A percentile compares a stretch with the other conserved stretches of the same genome.
Conservation (phyloP, 192 early-diverging fungal species). For the Coemansia sp. region DNA sequence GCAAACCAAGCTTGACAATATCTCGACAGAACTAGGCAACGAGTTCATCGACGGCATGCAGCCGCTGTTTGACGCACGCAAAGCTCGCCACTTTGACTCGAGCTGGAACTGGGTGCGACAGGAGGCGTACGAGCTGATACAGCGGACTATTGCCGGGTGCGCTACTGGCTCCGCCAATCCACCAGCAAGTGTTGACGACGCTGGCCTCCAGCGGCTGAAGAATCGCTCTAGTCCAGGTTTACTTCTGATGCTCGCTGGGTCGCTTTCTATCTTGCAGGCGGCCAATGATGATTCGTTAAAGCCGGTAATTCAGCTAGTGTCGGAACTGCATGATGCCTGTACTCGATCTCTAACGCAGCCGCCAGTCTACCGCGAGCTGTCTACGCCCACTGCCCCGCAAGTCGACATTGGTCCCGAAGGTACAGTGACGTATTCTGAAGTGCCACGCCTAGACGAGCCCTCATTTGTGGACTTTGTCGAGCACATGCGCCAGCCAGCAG, state of each 20-base stretch:
- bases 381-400: conserved; percentile 74
- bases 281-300: conserved; percentile 67
- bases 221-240: conserved; percentile 77
- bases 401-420: conserved; percentile 74
- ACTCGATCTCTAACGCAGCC: conserved; percentile 63
- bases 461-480: conserved; percentile 85
- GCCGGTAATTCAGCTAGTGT: conserved; percentile 54
- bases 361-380: conserved; percentile 87
- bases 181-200: conserved; percentile 69
- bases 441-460: conserved; percentile 68
- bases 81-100: conserved; percentile 85
- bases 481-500: conserved; percentile 64
- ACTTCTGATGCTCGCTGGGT: conserved; percentile 76
- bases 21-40: conserved; percentile 83
- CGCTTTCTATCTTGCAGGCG: conserved; percentile 58
- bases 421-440: conserved; percentile 76
- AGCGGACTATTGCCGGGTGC: conserved; percentile 74
- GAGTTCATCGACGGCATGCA: conserved; percentile 72
- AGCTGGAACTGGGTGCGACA: conserved; percentile 92
- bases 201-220: conserved; percentile 59
- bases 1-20: conserved; percentile 76
- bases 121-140: conserved; percentile 58
- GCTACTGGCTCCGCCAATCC: conserved; percentile 37
- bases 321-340: conserved; percentile 75
- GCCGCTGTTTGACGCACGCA: conserved; percentile 73